Conservation (phyloP, 495 filamentous ascomycete genomes). For the Hypoxylon trugodes region DNA sequence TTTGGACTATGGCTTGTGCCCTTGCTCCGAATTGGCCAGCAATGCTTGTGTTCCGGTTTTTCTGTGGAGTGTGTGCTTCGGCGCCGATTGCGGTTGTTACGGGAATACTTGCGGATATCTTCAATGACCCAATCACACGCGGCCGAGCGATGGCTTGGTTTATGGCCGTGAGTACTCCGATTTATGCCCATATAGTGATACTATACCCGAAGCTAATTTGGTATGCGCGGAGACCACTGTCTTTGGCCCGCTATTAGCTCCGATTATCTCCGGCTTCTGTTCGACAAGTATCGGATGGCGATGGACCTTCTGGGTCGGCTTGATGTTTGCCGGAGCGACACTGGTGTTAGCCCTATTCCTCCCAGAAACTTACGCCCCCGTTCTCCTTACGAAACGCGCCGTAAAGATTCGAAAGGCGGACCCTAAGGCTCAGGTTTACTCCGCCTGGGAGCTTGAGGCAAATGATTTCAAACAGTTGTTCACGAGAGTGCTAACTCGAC, state of each 20-base stretch:
- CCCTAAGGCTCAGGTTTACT: slow-evolving; percentile 44
- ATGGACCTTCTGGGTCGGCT: slow-evolving; percentile 70
- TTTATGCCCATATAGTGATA: not conserved
- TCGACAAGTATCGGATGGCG: slow-evolving; percentile 67
- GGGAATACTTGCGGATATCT: slow-evolving; percentile 77
- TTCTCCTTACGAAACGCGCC: slow-evolving; percentile 66
- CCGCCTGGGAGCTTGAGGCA: slow-evolving; percentile 48
- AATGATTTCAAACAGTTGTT: slow-evolving; percentile 44
- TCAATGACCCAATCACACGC: slow-evolving; percentile 62
- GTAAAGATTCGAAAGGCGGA: slow-evolving; percentile 58
- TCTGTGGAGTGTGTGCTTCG: slow-evolving; percentile 70
- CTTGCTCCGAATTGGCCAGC: slow-evolving; percentile 72
- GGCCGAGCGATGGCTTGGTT: slow-evolving; percentile 77
- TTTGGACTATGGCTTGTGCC: slow-evolving; percentile 75
- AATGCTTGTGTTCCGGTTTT: slow-evolving; percentile 72
- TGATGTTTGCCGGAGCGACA: slow-evolving; percentile 64
- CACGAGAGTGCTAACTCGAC: slow-evolving; percentile 50
- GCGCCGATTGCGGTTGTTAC: slow-evolving; percentile 75
- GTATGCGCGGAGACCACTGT: slow-evolving; percentile 62
- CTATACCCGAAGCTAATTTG: slow-evolving; percentile 14
- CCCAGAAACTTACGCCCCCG: slow-evolving; percentile 69
- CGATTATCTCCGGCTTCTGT: slow-evolving; percentile 72
- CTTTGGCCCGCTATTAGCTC: slow-evolving; percentile 72
- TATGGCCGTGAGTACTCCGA: slow-evolving; percentile 63
- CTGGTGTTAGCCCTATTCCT: slow-evolving; percentile 60